Evolutionary conservation across 345 rosid genomes (phyloP).

Genomic region (Camelina hispida): DNA sequence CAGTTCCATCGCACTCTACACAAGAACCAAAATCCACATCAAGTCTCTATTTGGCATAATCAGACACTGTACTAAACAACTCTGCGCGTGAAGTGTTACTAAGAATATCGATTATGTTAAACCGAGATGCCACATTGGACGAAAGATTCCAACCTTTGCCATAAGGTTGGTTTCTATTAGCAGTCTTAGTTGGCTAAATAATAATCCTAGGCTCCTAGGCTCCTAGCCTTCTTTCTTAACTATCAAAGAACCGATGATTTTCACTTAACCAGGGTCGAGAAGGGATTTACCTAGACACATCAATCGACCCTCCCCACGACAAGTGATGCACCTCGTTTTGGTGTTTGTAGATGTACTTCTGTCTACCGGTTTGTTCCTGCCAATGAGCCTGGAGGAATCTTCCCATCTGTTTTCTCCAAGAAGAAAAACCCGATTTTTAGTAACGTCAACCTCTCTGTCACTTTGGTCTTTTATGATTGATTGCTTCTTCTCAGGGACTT

Average conservation of each 20-base stretch:
- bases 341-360: constrained; percentile 43
- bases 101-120: neutral
- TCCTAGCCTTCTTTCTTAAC: neutral
- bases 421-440: constrained; percentile 75
- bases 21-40: constrained; percentile 24
- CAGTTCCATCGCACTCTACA: constrained; percentile 95
- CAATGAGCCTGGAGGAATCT: constrained; percentile 73
- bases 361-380: constrained; percentile 45
- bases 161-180: constrained; percentile 1
- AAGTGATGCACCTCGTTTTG: constrained; percentile 60
- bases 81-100: neutral
- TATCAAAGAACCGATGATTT: neutral
- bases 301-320: constrained; percentile 85
- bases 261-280: neutral
- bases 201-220: neutral
- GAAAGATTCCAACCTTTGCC: neutral
- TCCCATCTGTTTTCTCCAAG: constrained; percentile 98
- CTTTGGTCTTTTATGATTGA: constrained; percentile 53
- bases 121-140: constrained; percentile 9
- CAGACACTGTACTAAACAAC: neutral
- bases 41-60: neutral
- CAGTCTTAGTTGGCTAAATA: neutral
- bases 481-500: constrained; percentile 58
- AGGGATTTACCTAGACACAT: constrained; percentile 70
- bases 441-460: constrained; percentile 46